A percentile compares a stretch with the other conserved stretches of the same genome.
Conservation (phyloP, 768 basidiomycete species). For the Leccinum subgranulosum region DNA sequence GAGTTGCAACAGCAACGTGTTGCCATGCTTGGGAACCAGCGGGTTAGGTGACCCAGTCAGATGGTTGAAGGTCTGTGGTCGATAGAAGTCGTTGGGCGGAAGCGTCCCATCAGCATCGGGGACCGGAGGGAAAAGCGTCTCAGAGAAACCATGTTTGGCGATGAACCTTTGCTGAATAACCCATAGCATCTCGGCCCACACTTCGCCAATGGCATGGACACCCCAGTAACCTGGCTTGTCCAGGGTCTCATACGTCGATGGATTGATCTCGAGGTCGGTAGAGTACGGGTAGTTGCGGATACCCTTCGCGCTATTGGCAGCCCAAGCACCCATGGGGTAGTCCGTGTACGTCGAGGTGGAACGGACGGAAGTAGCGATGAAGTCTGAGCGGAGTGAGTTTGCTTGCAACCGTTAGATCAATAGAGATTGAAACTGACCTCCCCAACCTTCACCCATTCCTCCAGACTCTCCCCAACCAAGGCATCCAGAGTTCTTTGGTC, state of each 20-base stretch:
- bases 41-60: constrained; percentile 34
- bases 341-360: constrained; percentile 70
- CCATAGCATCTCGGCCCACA: constrained; percentile 94
- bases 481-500: constrained; percentile 88
- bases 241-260: constrained; percentile 90
- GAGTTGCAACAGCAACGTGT: constrained; percentile 81
- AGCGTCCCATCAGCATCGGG: constrained; percentile 61
- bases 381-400: constrained; percentile 44
- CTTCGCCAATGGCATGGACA: constrained; percentile 89
- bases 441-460: constrained; percentile 99
- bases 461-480: constrained; percentile 95
- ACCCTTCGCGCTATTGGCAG: constrained; percentile 69
- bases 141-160: constrained; percentile 75
- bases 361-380: constrained; percentile 83
- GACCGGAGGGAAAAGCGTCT: constrained; percentile 77
- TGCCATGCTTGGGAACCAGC: constrained; percentile 87
- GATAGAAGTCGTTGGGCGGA: constrained; percentile 72
- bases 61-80: constrained; percentile 33
- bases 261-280: constrained; percentile 73
- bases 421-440: constrained; percentile 41
- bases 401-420: neutral
- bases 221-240: constrained; percentile 95
- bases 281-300: constrained; percentile 92
- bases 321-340: constrained; percentile 95
- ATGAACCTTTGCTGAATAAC: constrained; percentile 73